Base-by-base conservation (phyloP, 2,329 filamentous ascomycete species). In the Zarea fungicola region DNA sequence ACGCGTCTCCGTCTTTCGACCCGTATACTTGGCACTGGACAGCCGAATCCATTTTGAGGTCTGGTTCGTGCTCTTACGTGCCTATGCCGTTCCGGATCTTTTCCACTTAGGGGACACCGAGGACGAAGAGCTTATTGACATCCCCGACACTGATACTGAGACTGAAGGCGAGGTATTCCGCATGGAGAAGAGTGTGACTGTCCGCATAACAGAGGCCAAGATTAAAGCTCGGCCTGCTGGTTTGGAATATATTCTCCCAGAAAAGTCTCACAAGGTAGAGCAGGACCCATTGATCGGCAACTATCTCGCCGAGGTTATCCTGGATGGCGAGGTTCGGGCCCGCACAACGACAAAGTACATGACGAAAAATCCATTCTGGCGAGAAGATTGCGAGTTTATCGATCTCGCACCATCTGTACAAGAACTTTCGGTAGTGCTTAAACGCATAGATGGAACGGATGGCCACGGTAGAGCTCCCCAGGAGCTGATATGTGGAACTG, bases 21-120 rank as follows among this genome's bases (percentile, higher is more conserved):
- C 93, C 0, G 84, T 97, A 29, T 96, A 95, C 62, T 74, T 99
- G 28, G 87, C 89, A 4, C 70, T 96, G 37, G 92, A 97, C 57
- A 91, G 82, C 22, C 81, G 91, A 35, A 83, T 95, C 6, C 75
- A 95, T n/a, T 96, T 95, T 59, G 93, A 99, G 64, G 93, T 96
- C 11, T 99, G 93, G 93, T 92, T 95, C 60, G 91, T 96, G 6
- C 73, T 99, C 9, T 67, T 99, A 25, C 82, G 92, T 54, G 90
- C 92, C 1, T 96, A 96, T 65, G 89, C 92, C 1, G 84, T 95
- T 39, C 92, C 93, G 0, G 90, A 96, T 58, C 76, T 97, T 11
- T 97, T 96, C 62, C 88, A 84, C 2, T 62, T 81, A 14, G 73
- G 80, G 34, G 58, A 72, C 9, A 61, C 70, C 11, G 67, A 68